Evolutionary conservation across 2,329 filamentous ascomycete genomes (phyloP), one percentile per base, ranked within the genome.

Genomic region (Paecilomyces variotii): DNA sequence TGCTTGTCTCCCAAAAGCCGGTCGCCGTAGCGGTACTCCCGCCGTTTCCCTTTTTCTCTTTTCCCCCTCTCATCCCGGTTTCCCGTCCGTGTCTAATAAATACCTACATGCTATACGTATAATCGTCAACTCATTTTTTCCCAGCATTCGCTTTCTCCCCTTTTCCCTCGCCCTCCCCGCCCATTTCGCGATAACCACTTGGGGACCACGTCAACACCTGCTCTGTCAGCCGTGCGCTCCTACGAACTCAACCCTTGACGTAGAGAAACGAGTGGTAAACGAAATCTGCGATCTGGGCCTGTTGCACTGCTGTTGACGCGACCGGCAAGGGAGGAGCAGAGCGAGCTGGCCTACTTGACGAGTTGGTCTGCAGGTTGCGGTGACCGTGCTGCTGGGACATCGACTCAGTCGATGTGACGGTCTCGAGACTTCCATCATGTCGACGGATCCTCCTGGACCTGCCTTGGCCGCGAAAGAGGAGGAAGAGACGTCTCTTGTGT

Each of bases 271-370:
- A 45, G n/a, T 19, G 19, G 19, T 14, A 19, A 7, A 14, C 9
- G 30, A 32, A 32, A 32, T 2, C 30, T 32, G 30, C 30, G 30
- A 7, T 32, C 11, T 10, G 30, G 7, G 30, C n/a, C n/a, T 10
- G 32, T 2, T 45, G 39, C 39, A 14, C 12, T 45, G n/a, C 19
- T 19, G 14, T 45, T 45, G 39, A 45, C 39, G 39, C 39, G 39
- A 45, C 39, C 39, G 39, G 39, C n/a, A 45, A 14, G n/a, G 39
- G 39, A 19, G 39, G 39, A 45, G 39, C 39, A 19, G 39, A 45
- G 14, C 11, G 7, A n/a, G 4, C 35, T 74, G 72, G 71, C 72
- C 60, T 65, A 66, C 39, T 34, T 32, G 10, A 19, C 35, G 9
- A 45, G 19, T 4, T 19, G 14, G 4, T 19, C 39, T n/a, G 7